Evolutionary conservation across 306 rosid genomes (phyloP), one percentile per base, ranked within the genome.

Genomic region (Heteromeles arbutifolia): DNA sequence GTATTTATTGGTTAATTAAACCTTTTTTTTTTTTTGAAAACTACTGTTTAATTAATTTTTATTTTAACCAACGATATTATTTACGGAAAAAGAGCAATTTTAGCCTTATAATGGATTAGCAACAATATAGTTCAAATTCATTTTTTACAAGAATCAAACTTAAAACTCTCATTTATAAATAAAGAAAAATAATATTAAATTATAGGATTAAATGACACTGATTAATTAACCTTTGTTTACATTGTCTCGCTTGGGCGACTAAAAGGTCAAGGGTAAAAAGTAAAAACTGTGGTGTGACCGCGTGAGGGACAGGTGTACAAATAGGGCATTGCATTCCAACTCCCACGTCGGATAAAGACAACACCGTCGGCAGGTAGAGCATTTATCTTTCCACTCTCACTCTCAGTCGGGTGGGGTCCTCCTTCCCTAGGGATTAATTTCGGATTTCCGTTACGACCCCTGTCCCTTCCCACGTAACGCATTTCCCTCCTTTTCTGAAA

Each of bases 351-450:
- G 77, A 89, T 85, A 86, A 87, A 84, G 91, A 91, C 97, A 85
- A 86, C 89, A 85, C 97, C 89, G 90, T 85, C 92, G 90, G 87
- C 88, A 77, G 91, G 90, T 86, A 76, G 75, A 88, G 87, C 75
- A 76, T 73, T 57, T 12, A 4, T 28, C 22, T 10, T 37, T 2
- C 41, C 41, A 37, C 41, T 37, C 41, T 37, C 41, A 37, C 62
- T 57, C 28, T 50, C 21, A 39, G 86, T 2, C 21, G 52, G 4
- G 3, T n/a, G 52, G 52, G 52, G 10, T 53, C 54, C 22, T 21
- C 63, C 14, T 24, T 25, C 12, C 48, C 67, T 15, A 11, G 24
- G 14, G n/a, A 78, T 85, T 62, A 80, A 86, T 78, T 82, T 67
- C 86, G 39, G 88, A 84, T 77, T 84, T 74, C 90, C 85, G 84